Percentiles rank a stretch among this genome's conserved stretches.
These are phyloP conservation scores for Aspergillus sp. DNA, from an alignment of 2,329 filamentous ascomycete genomes.

Conservation along the genomic window DNA sequence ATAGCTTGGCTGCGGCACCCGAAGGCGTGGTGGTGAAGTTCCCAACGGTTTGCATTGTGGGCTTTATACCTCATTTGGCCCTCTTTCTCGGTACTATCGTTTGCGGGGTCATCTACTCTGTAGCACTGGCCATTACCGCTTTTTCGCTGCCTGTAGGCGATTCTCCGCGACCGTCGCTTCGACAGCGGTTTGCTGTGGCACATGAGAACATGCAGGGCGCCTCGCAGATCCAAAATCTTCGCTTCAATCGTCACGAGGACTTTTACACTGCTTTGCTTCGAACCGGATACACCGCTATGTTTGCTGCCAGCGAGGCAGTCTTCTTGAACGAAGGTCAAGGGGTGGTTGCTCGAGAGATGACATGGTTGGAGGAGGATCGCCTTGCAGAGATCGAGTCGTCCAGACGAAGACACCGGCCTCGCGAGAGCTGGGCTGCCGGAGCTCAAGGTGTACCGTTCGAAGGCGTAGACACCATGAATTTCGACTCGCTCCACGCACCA, in stretches of 20 bases:
- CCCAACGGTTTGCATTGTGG: conserved; percentile 90
- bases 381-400: conserved; percentile 69
- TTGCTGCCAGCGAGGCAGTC: conserved; percentile 91
- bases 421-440: conserved; percentile 16
- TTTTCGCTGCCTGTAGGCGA: conserved; percentile 60
- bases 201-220: conserved; percentile 92
- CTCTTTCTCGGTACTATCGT: conserved; percentile 75
- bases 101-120: conserved; percentile 72
- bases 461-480: conserved; percentile 32
- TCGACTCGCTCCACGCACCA: conserved; percentile 33
- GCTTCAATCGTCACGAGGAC: conserved; percentile 83
- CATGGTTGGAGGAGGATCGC: conserved; percentile 90
- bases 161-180: conserved; percentile 45
- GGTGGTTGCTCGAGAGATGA: conserved; percentile 71
- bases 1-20: conserved; percentile 43
- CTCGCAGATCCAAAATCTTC: conserved; percentile 76
- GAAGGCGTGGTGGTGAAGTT: conserved; percentile 71
- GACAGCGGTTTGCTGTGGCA: conserved; percentile 66
- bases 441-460: conserved; percentile 27
- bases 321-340: conserved; percentile 86
- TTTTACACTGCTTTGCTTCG: conserved; percentile 90
- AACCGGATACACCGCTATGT: conserved; percentile 82
- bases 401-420: conserved; percentile 28
- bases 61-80: conserved; percentile 91
- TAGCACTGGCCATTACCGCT: conserved; percentile 75